Evolutionary conservation across 1,284 basidiomycete species (phyloP).

Genomic region (Heterobasidion occidentale): DNA sequence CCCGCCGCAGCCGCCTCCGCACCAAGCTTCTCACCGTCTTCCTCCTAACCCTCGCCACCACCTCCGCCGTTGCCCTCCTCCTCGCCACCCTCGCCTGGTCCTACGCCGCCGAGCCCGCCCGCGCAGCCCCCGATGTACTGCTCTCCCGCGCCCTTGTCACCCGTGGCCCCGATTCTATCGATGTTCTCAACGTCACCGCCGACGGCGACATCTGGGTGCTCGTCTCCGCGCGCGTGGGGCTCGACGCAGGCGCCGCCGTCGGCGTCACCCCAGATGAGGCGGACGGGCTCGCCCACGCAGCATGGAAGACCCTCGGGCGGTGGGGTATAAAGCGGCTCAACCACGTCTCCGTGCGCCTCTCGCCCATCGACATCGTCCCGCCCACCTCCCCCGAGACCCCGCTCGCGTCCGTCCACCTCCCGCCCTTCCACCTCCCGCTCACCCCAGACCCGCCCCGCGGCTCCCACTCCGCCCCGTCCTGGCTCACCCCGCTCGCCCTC

Average conservation of each 20-base stretch:
- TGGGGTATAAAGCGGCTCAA: conserved; percentile 53
- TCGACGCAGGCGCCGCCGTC: conserved; percentile 56
- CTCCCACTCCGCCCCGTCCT: conserved; percentile 30
- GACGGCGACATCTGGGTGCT: conserved; percentile 52
- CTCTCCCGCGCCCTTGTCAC: conserved; percentile 48
- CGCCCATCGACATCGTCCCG: conserved; percentile 39
- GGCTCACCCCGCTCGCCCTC: conserved; percentile 50
- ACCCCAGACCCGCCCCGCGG: conserved; percentile 41
- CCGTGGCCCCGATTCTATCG: conserved; percentile 49
- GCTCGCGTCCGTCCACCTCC: conserved; percentile 38
- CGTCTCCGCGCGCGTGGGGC: conserved; percentile 47
- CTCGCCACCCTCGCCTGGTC: conserved; percentile 50
- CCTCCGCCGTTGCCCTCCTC: conserved; percentile 34
- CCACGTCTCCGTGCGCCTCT: conserved; percentile 46
- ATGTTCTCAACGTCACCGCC: conserved; percentile 53
- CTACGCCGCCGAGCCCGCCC: conserved; percentile 48
- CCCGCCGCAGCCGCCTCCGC: conserved; percentile 28
- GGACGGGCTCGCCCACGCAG: conserved; percentile 30
- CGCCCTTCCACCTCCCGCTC: conserved; percentile 47
- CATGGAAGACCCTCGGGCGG: conserved; percentile 60
- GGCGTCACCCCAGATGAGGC: conserved; percentile 40
- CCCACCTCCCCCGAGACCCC: conserved; percentile 26
- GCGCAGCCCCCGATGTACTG: conserved; percentile 48
- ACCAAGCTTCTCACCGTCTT: conserved; percentile 42
- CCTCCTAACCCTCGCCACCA: conserved; percentile 30